Evolutionary conservation across 2,329 filamentous ascomycete species (phyloP), one percentile per base, ranked within the genome.

Genomic region (Fusarium torreyae): DNA sequence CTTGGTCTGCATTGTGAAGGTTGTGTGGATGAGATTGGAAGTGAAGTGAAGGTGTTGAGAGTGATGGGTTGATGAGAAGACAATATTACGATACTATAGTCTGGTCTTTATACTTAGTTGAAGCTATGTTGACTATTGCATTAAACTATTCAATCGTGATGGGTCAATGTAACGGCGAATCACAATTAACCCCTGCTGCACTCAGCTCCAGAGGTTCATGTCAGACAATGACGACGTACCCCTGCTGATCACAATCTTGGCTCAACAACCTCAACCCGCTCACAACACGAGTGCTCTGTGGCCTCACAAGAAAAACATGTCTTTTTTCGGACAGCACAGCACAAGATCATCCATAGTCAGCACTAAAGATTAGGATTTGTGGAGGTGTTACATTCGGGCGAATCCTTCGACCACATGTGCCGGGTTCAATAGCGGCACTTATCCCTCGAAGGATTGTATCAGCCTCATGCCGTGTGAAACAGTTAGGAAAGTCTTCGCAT

Each of bases 1-100:
- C 40, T 52, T 71, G 38, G 53, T 71, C 39, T 71, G 68, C 68
- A 70, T 70, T 22, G 4, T 66, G 44, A 11, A 33, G 17, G 9
- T n/a, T 52, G 20, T 3, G 9, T 13, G 15, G 15, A 18, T 33
- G 20, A 5, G 31, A 7, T 14, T 33, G 28, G 13, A 22, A 15
- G 17, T 46, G 7, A 31, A 13, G 6, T 60, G 46, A 18, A 24
- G 40, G 26, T 39, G 31, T 5, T 48, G 52, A 38, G 15, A 20
- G 8, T 44, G 42, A 7, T 20, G 34, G 36, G 7, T 28, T 14
- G 13, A 7, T 20, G 0, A 24, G 6, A 38, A 6, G 10, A 24
- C n/a, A 22, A 48, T n/a, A 10, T 17, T 33, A 33, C 11, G 22
- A 26, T 15, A 7, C 9, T 13, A 13, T 8, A 8, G 6, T 17